Conservation (phyloP, 108 stramenopile genomes). For the Parietichytrium sp. region DNA sequence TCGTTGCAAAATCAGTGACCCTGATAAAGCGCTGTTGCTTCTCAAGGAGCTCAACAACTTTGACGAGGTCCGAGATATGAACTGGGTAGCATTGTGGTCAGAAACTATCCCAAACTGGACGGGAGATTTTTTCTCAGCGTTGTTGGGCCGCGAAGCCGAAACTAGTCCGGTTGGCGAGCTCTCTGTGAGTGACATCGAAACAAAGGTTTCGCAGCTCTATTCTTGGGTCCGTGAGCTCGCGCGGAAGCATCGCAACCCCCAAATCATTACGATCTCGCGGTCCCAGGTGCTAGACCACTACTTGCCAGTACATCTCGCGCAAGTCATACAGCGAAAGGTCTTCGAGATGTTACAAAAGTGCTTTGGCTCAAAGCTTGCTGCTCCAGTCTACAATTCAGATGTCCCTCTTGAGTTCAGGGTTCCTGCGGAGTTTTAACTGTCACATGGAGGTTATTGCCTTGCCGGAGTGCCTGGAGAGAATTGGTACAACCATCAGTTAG, state of each 20-base stretch:
- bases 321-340: not conserved
- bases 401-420: too few species aligned
- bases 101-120: too few species aligned
- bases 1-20: not conserved
- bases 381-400: too few species aligned
- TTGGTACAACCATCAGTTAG: too few species aligned
- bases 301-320: not conserved
- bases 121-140: not conserved
- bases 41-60: not conserved
- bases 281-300: slow-evolving; percentile 8
- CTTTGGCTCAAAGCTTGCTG: too few species aligned
- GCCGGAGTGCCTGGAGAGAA: too few species aligned
- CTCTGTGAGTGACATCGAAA: not conserved
- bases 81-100: too few species aligned
- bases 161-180: not conserved
- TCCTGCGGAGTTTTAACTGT: too few species aligned
- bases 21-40: not conserved
- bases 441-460: too few species aligned
- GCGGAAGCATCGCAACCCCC: not conserved
- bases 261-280: not conserved
- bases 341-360: too few species aligned
- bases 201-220: not conserved
- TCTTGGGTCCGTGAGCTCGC: slow-evolving; percentile 8
- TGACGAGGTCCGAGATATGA: not conserved
- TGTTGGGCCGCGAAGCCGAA: too few species aligned